Percentiles rank a stretch among this genome's conserved stretches.
These are phyloP conservation scores for Suillus americanus DNA, from an alignment of 768 basidiomycete genomes.

Conservation along the genomic window DNA sequence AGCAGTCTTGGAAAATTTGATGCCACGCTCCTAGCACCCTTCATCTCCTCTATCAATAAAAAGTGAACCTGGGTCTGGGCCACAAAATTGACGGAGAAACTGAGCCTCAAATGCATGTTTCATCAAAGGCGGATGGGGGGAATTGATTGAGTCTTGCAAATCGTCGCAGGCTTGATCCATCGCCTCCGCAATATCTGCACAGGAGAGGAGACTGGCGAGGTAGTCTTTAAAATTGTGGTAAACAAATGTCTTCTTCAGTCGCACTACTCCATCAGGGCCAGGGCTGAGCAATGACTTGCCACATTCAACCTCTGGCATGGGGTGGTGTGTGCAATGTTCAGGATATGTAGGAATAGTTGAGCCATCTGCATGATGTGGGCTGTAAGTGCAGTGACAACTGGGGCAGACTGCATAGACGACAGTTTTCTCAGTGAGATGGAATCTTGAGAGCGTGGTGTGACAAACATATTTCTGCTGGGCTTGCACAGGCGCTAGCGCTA, in stretches of 20 bases:
- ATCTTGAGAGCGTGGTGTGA: neutral
- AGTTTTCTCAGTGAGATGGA: neutral
- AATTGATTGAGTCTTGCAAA: too few species aligned
- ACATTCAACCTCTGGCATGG: constrained; percentile 1
- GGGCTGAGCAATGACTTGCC: neutral
- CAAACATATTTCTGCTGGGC: too few species aligned
- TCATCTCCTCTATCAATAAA: too few species aligned
- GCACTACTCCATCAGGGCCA: neutral
- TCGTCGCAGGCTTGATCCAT: too few species aligned
- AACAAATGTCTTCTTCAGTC: constrained; percentile 1
- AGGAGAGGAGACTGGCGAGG: neutral
- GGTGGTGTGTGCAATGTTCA: neutral
- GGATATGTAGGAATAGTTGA: neutral
- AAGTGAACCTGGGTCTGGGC: too few species aligned
- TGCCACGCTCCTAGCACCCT: too few species aligned
- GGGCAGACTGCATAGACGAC: neutral
- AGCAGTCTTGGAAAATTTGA: too few species aligned
- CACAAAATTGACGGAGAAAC: too few species aligned
- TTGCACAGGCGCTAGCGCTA: too few species aligned
- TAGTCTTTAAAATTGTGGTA: constrained; percentile 9
- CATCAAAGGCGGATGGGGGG: too few species aligned
- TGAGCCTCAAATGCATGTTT: too few species aligned
- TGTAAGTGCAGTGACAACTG: constrained; percentile 6
- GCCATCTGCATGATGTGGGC: neutral
- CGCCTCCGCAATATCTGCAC: too few species aligned